Percentiles rank a stretch among this genome's conserved stretches.
Conservation (phyloP, 345 rosid genomes). For the Alliaria petiolata region DNA sequence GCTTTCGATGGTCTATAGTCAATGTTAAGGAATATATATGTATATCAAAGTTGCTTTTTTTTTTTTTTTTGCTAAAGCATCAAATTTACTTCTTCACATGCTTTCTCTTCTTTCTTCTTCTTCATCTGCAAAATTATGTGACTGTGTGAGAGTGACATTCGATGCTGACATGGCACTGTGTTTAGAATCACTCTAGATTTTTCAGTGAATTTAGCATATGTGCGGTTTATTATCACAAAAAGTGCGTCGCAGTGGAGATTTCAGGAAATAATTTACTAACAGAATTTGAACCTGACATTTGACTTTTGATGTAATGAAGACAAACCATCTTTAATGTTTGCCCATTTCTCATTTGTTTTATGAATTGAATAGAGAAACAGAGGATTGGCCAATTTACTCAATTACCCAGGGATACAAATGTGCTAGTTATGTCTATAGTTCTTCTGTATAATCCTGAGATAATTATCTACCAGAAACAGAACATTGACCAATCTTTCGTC, state of each 20-base stretch:
- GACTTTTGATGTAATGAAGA: conserved; percentile 4
- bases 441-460: neutral
- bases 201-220: conserved; percentile 11
- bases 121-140: neutral
- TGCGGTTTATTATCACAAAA: conserved; percentile 23
- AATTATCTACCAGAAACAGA: neutral
- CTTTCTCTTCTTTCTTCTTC: neutral
- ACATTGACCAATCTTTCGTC: neutral
- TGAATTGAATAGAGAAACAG: neutral
- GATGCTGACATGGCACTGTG: conserved; percentile 23
- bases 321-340: conserved; percentile 3
- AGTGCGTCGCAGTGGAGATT: neutral
- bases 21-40: too few relatives aligned
- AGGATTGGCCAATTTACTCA: neutral
- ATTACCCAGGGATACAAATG: too few relatives aligned
- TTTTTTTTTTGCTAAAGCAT: neutral
- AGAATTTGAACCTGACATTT: neutral
- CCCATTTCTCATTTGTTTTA: neutral
- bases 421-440: too few relatives aligned
- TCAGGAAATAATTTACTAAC: neutral
- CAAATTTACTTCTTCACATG: conserved; percentile 10
- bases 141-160: conserved; percentile 2
- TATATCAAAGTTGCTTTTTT: too few relatives aligned
- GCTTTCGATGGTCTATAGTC: too few relatives aligned
- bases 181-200: neutral